phyloP scores from a whole-genome alignment of 805 yeast genomes.

The Cyberlindnera mycetangii region DNA sequence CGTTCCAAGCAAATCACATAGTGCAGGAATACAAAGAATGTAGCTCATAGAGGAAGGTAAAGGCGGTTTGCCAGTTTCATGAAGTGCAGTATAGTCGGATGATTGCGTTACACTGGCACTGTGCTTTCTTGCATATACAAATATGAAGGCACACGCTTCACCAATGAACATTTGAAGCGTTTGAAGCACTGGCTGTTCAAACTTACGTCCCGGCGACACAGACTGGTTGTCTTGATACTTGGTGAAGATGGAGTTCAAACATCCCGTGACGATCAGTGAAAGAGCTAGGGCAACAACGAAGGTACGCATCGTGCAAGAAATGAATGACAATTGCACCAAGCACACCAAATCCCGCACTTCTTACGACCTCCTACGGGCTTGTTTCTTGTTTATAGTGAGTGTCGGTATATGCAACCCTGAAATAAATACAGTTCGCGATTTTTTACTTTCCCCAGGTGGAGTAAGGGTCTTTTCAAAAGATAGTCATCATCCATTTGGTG shows the following conservation, averaged over 20 bases:
- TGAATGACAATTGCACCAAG: too few relatives aligned
- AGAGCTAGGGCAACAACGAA: constrained; percentile 19
- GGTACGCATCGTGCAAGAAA: constrained; percentile 14
- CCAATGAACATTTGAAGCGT: constrained; percentile 82
- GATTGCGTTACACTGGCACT: neutral
- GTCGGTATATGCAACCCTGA: too few relatives aligned
- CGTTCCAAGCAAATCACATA: constrained; percentile 70
- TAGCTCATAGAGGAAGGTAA: constrained; percentile 29
- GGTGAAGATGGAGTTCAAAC: constrained; percentile 69
- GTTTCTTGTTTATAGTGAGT: too few relatives aligned
- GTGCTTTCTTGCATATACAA: constrained; percentile 30
- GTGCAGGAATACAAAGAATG: constrained; percentile 56
- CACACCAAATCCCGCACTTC: too few relatives aligned
- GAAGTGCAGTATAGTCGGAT: constrained; percentile 3
- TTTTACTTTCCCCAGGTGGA: too few relatives aligned
- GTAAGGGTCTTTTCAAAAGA: too few relatives aligned
- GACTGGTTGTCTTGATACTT: constrained; percentile 77
- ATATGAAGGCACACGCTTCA: constrained; percentile 50
- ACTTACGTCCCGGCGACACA: constrained; percentile 47
- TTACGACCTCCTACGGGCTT: too few relatives aligned
- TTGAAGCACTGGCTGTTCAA: constrained; percentile 78
- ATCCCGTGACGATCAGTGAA: constrained; percentile 67
- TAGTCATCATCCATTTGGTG: too few relatives aligned
- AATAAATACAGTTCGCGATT: too few relatives aligned
- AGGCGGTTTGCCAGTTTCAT: constrained; percentile 13